Base-by-base conservation (phyloP, 495 filamentous ascomycete genomes). In the Saxophila tyrrhenica region DNA sequence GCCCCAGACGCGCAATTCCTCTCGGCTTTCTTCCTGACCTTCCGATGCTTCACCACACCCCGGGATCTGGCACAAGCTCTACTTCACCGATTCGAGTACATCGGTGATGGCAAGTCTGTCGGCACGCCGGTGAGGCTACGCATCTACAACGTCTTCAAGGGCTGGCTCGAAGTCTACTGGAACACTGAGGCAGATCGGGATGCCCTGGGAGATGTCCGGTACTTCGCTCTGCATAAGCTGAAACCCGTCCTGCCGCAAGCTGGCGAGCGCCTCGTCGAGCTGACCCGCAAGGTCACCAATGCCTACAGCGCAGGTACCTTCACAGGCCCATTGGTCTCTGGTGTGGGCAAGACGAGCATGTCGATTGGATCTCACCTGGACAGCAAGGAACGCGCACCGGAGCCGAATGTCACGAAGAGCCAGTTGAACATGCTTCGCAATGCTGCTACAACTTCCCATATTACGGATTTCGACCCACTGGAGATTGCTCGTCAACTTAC, bases 111-210 rank as follows among this genome's bases (percentile, higher is more conserved):
- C 25, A 78, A 82, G 11, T 74, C 79, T 44, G 80, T 86, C 19
- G 83, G 86, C 9, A 76, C 73, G 2, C 88, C 90, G 0, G 89
- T 97, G 19, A 84, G 90, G 32, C 73, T 97, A 32, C 80, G 94
- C 16, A 88, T 96, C 0, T 97, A 94, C 74, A 97, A 99, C 65
- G 81, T 90, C 39, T 87, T 96, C 74, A 99, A 99, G 69, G 83
- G 84, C 25, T 99, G 94, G 94, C 71, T 99, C 3, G 94, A 99
- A 69, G 89, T 85, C 1, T 88, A 97, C 69, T 99, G 94, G 94
- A 82, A 85, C 23, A 79, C 85, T 55, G 81, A 87, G 24, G 76
- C 81, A 23, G 94, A 99, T 66, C 72, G 75, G 53, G 75, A 75
- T 5, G 88, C 90, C 5, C 72, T 97, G 35, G 74, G 78, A 0